Percentiles rank a stretch among this genome's conserved stretches.
Conservation (phyloP, 2,329 filamentous ascomycete genomes). For the Cladophialophora psammophila region DNA sequence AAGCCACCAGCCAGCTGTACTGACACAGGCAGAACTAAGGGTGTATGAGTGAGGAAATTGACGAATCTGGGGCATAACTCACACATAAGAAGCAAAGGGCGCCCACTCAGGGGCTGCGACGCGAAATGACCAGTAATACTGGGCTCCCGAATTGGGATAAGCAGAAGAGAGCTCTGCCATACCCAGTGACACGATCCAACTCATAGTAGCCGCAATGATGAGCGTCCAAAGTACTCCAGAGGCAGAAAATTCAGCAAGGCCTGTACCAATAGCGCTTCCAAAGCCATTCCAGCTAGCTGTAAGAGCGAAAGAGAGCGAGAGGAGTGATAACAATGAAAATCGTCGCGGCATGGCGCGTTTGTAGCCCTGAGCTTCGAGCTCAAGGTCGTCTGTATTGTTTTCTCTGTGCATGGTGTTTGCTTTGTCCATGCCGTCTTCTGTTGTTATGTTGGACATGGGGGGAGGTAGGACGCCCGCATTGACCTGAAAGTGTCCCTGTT, state of each 20-base stretch:
- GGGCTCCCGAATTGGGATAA: conserved; percentile 19
- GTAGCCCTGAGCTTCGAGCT: conserved; percentile 18
- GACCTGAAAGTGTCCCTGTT: too few species aligned
- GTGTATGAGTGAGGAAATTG: background rate
- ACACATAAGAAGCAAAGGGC: conserved; percentile 25
- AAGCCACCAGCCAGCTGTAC: conserved; percentile 23
- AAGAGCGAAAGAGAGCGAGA: conserved; percentile 18
- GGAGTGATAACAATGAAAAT: conserved; percentile 19
- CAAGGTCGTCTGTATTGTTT: conserved; percentile 12
- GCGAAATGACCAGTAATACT: conserved; percentile 28
- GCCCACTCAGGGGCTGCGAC: conserved; percentile 9
- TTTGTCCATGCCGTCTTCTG: background rate
- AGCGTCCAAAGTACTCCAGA: conserved; percentile 24
- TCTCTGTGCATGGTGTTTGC: background rate
- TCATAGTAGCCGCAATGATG: conserved; percentile 18
- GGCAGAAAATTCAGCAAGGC: conserved; percentile 15
- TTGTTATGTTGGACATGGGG: too few species aligned
- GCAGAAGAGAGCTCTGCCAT: conserved; percentile 26
- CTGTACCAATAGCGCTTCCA: conserved; percentile 16
- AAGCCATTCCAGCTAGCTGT: conserved; percentile 19
- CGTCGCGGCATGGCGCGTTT: conserved; percentile 16
- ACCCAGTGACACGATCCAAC: conserved; percentile 14
- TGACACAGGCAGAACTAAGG: conserved; percentile 17
- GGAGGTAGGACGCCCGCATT: too few species aligned
- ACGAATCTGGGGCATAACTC: background rate